Base-by-base conservation (phyloP, 2,329 filamentous ascomycete genomes). In the Beauveria brongniartii region DNA sequence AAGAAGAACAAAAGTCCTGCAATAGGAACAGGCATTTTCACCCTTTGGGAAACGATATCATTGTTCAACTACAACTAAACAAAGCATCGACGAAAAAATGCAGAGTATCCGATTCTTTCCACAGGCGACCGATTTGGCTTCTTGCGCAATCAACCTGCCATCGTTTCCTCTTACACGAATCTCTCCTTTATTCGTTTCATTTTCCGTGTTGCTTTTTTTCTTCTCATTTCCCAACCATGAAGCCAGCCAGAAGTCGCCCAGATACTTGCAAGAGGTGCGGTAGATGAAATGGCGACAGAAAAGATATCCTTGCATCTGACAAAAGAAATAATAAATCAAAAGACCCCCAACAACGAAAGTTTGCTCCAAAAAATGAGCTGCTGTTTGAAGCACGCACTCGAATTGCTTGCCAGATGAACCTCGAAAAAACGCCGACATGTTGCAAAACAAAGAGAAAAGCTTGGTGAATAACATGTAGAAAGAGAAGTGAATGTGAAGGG, bases 381-480 rank as follows among this genome's bases (percentile, higher is more conserved):
- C 26, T 30, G 26, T 30, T n/a, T 20, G 44, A 10, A 12, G 24
- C 47, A 26, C 12, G 24, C 43, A 44, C 28, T 48, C 30, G 22
- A 37, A 26, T 40, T 57, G 44, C 44, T 48, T 41, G 44, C 44
- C 43, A 50, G 22, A 41, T 50, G 30, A 28, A 26, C 41, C 22
- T 18, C 9, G 7, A 28, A 14, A 47, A 55, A 61, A 61, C 59
- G 59, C 59, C 59, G 37, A 22, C 59, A 34, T 46, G 28, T 46
- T 52, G 47, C 47, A 52, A n/a, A 7, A 55, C 14, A 37, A 37
- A 37, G 34, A 37, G 43, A 53, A 44, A 41, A 50, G 6, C 20
- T n/a, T 51, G 55, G 10, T 48, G 50, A 61, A 55, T n/a, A 44
- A 59, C 46, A 59, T 40, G 34, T 58, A 3, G 55, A 52, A 41